Evolutionary conservation across 176 grass and related monocot genomes (phyloP).

Genomic region (Rhynchospora pubera): DNA sequence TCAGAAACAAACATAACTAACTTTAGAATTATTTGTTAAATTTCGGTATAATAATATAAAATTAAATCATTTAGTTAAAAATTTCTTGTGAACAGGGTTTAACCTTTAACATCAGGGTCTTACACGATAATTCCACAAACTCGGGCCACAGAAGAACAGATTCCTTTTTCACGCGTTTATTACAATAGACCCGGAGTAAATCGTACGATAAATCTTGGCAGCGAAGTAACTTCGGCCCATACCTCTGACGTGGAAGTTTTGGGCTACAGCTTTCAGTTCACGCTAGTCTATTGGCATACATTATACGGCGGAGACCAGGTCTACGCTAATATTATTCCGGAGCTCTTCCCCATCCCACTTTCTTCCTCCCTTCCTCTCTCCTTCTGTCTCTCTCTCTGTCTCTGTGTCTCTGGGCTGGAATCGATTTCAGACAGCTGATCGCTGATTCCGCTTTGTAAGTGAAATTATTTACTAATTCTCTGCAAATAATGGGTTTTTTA

Average conservation of each 20-base stretch:
- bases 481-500: background rate
- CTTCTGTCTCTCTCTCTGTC: background rate
- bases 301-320: background rate
- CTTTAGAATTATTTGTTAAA: background rate
- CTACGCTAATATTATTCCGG: background rate
- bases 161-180: background rate
- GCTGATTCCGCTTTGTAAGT: slow-evolving; percentile 18
- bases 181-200: background rate
- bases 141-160: background rate
- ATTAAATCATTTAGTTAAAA: no score
- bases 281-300: background rate
- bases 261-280: background rate
- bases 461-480: slow-evolving; percentile 3
- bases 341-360: slow-evolving; percentile 10
- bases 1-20: background rate
- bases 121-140: background rate
- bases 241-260: background rate
- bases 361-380: background rate
- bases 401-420: background rate
- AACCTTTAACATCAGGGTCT: background rate
- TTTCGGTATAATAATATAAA: no score
- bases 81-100: background rate
- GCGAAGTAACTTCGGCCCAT: background rate
- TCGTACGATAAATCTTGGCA: background rate
- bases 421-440: background rate